phyloP scores from a whole-genome alignment of 2,329 filamentous ascomycete genomes.

The Biscogniauxia marginata region DNA sequence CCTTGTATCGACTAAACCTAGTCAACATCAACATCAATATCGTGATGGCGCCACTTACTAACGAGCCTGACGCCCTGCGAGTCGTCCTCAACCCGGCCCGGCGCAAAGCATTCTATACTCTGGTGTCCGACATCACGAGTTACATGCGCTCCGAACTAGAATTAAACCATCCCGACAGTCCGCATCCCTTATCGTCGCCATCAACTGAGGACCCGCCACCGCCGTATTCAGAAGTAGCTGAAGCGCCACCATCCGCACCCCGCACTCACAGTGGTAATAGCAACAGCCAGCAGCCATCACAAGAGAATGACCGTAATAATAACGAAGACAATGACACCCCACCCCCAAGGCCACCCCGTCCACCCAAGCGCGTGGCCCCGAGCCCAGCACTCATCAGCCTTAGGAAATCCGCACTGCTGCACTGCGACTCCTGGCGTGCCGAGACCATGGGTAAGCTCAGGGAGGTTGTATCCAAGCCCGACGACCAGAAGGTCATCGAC shows the following conservation, averaged over 20 bases:
- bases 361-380: constrained; percentile 13
- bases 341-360: constrained; percentile 7
- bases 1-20: too few relatives aligned
- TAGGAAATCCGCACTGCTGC: constrained; percentile 56
- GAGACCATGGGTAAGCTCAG: constrained; percentile 68
- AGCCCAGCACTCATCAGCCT: constrained; percentile 36
- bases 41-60: constrained; percentile 54
- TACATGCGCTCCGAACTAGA: constrained; percentile 54
- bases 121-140: constrained; percentile 51
- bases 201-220: constrained; percentile 13
- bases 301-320: constrained; percentile 1
- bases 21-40: too few relatives aligned
- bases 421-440: constrained; percentile 77
- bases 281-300: neutral
- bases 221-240: constrained; percentile 18
- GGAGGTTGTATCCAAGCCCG: constrained; percentile 59
- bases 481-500: constrained; percentile 46
- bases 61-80: constrained; percentile 54
- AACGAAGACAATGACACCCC: neutral
- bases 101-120: constrained; percentile 49
- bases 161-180: constrained; percentile 27
- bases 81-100: constrained; percentile 53
- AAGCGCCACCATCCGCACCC: constrained; percentile 20
- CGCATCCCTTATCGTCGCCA: constrained; percentile 32
- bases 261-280: constrained; percentile 12